Conservation (phyloP, 2,329 filamentous ascomycete species). For the Penicillium vulpinum region DNA sequence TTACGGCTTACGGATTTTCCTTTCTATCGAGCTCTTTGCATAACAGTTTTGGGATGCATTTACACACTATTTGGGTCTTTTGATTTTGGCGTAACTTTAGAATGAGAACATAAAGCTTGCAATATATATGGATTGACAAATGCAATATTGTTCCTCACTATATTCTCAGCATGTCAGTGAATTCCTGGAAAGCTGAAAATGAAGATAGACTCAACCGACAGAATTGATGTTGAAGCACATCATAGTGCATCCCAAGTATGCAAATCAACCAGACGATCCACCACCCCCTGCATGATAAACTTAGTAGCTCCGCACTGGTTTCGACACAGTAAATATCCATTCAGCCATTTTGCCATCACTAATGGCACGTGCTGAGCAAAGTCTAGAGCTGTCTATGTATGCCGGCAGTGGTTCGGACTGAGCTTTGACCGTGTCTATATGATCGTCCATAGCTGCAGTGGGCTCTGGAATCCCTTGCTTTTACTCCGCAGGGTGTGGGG, state of each 20-base stretch:
- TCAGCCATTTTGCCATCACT: neutral
- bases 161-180: too few relatives aligned
- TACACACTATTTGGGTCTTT: neutral
- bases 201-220: neutral
- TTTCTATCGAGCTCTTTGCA: neutral
- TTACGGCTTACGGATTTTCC: neutral
- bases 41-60: neutral
- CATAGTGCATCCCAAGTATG: neutral
- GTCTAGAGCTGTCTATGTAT: neutral
- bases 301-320: neutral
- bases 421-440: slow-evolving; percentile 53
- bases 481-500: slow-evolving; percentile 35
- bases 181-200: neutral
- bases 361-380: neutral
- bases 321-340: neutral
- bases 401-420: neutral
- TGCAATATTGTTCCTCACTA: neutral
- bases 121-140: neutral
- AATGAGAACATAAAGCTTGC: neutral
- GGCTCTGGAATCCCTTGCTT: slow-evolving; percentile 68
- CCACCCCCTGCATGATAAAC: too few relatives aligned
- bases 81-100: neutral
- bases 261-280: neutral
- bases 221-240: neutral
- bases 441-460: slow-evolving; percentile 67